Evolutionary conservation across 2,329 filamentous ascomycete genomes (phyloP), one percentile per base, ranked within the genome.

Genomic region (Tetracladium maxilliforme): DNA sequence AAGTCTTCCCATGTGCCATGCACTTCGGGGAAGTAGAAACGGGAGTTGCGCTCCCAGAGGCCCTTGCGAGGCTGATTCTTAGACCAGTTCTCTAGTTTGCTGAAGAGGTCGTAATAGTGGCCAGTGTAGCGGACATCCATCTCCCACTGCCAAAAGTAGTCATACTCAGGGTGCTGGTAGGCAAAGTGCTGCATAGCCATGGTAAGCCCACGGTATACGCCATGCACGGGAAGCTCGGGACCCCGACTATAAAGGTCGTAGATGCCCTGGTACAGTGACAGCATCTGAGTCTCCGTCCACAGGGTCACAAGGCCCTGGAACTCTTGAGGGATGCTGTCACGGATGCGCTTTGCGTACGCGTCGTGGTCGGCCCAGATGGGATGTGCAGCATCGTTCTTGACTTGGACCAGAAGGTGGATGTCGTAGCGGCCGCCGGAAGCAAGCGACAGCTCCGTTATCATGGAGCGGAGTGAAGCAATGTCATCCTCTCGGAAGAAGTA

Each of bases 101-200:
- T 65, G 41, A 87, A 66, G 12, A 82, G 50, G 32, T 81, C 70
- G 36, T 78, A 84, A 55, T 80, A 87, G 50, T 93, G 83, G 18
- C 84, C 83, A 1, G 79, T 90, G 48, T 92, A 92, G 16, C 83
- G 74, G 22, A 86, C 71, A 41, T 93, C 84, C 75, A 92, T 87
- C 49, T 93, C 84, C 81, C 84, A 92, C 37, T 92, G 81, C 84
- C 84, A 93, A 49, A 84, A 83, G 52, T 73, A 81, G 23, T 92
- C 82, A 43, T 86, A 93, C 47, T 92, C 84, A 2, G 81, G 79
- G 48, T 93, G 84, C 40, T 71, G 67, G 42, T 86, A 73, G 6
- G 86, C 81, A 46, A 95, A 95, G 49, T 87, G 80, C 43, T 94
- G 86, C 57, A 95, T 74, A 0, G 86, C 83, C 82, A 95, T 92